Evolutionary conservation across 2,329 filamentous ascomycete genomes (phyloP), one percentile per base, ranked within the genome.

Genomic region (Penicillium nordicum): DNA sequence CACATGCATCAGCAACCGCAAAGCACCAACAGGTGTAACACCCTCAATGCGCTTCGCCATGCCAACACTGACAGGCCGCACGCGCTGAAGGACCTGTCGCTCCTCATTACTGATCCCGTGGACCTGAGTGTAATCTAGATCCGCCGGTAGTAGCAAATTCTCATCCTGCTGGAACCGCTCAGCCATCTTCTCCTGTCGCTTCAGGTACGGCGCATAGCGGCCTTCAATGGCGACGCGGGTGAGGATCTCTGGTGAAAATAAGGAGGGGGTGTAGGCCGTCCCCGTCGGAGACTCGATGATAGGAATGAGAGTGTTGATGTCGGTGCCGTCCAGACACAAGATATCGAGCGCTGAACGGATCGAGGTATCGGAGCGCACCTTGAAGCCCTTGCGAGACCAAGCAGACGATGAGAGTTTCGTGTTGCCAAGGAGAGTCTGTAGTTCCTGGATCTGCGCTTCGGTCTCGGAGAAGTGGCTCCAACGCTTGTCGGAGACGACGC

Each of bases 21-120:
- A 63, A 7, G 76, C 75, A 32, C 78, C 78, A 14, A 71, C 69
- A 14, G 78, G 78, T 12, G 78, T 80, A 21, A 82, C 81, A 3
- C 93, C 93, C 74, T 99, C 94, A 11, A 97, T 84, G 14, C 94
- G 79, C 47, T 91, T 82, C 32, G 93, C 93, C 81, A 97, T 94
- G 0, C 90, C 93, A 23, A 99, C 80, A 58, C 85, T 95, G 74
- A 95, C 90, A 0, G 94, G 94, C 50, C 84, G 79, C 1, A 90
- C 88, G 2, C 80, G 77, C 57, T 83, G 82, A 36, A 99, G 79
- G 4, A 88, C 82, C 29, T 84, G 80, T 73, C 84, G 87, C 78
- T 97, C 94, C 57, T 90, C 92, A 37, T 85, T 82, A 54, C 89
- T 92, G 50, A 99, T 78, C 0, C 92, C 92, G 34, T 82, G 78